A percentile compares a stretch with the other conserved stretches of the same genome.
Conservation (phyloP, 1,139 yeast species). For the Zygoascus meyerae region DNA sequence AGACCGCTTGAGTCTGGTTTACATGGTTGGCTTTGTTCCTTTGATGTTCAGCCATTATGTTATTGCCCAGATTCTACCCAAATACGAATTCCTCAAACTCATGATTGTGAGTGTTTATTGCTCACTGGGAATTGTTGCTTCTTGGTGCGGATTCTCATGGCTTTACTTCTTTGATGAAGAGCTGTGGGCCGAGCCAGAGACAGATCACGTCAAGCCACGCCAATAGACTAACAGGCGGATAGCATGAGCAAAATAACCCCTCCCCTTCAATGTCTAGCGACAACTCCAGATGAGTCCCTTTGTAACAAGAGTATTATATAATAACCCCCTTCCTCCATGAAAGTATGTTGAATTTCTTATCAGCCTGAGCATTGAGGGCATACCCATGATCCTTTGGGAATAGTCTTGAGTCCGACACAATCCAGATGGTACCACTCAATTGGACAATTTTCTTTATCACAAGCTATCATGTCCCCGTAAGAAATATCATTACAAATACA, state of each 20-base stretch:
- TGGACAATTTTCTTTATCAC: conserved; percentile 72
- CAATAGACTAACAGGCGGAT: not conserved
- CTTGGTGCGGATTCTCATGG: conserved; percentile 91
- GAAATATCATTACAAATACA: conserved; percentile 78
- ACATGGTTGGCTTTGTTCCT: conserved; percentile 62
- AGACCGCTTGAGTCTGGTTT: conserved; percentile 65
- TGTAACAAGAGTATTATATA: not conserved
- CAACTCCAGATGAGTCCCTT: no score
- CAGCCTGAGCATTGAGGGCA: conserved; percentile 29
- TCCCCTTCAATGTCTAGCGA: no score
- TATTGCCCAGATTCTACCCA: conserved; percentile 47
- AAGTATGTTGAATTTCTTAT: no score
- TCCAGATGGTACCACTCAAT: conserved; percentile 75
- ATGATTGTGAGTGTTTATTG: conserved; percentile 85
- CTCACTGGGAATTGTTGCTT: conserved; percentile 72
- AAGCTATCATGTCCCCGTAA: conserved; percentile 85
- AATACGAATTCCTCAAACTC: conserved; percentile 61
- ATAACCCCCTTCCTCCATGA: no score
- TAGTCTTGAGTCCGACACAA: conserved; percentile 59
- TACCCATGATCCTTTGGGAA: conserved; percentile 37
- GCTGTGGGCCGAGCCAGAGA: conserved; percentile 21
- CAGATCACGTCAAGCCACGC: no score
- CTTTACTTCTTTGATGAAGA: conserved; percentile 56
- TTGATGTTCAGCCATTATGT: conserved; percentile 51
- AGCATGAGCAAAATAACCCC: not conserved